phyloP scores from a whole-genome alignment of 768 basidiomycete genomes.

The Phlebiopsis flavidoalba region DNA sequence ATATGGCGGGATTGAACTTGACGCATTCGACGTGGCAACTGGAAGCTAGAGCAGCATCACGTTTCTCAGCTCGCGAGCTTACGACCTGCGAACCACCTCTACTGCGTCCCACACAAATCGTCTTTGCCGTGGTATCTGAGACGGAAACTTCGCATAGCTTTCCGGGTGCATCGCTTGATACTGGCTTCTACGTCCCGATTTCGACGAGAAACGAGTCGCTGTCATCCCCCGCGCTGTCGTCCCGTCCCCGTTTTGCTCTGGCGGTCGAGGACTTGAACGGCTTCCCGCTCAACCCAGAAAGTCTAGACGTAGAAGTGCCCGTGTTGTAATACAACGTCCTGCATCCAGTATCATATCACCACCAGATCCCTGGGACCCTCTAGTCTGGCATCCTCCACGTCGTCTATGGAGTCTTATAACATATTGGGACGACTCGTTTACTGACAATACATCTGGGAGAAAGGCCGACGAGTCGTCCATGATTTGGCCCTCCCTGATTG shows the following conservation, averaged over 20 bases:
- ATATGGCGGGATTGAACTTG: conserved; percentile 64
- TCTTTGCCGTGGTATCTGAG: conserved; percentile 82
- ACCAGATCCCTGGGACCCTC: conserved; percentile 40
- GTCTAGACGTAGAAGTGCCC: conserved; percentile 9
- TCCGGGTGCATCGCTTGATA: conserved; percentile 76
- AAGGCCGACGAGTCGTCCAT: conserved; percentile 73
- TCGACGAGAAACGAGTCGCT: conserved; percentile 60
- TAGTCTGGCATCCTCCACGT: conserved; percentile 67
- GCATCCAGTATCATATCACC: conserved; percentile 44
- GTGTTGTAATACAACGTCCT: conserved; percentile 11
- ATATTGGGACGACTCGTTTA: conserved; percentile 55
- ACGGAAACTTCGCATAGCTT: conserved; percentile 83
- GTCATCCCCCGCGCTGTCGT: conserved; percentile 55
- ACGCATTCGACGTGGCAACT: conserved; percentile 74
- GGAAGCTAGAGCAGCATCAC: conserved; percentile 57
- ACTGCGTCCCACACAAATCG: conserved; percentile 68
- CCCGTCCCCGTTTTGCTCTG: conserved; percentile 65
- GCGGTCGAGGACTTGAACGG: conserved; percentile 40
- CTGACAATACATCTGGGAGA: conserved; percentile 76
- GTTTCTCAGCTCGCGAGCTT: conserved; percentile 57
- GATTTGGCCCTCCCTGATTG: conserved; percentile 79
- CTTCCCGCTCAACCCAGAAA: conserved; percentile 13
- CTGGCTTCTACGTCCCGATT: conserved; percentile 66
- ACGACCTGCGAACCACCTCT: conserved; percentile 72
- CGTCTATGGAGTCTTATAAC: conserved; percentile 72